A percentile compares a stretch with the other conserved stretches of the same genome.
Evolutionary conservation across 495 filamentous ascomycete genomes (phyloP).

Genomic region (Talaromyces ruber): DNA sequence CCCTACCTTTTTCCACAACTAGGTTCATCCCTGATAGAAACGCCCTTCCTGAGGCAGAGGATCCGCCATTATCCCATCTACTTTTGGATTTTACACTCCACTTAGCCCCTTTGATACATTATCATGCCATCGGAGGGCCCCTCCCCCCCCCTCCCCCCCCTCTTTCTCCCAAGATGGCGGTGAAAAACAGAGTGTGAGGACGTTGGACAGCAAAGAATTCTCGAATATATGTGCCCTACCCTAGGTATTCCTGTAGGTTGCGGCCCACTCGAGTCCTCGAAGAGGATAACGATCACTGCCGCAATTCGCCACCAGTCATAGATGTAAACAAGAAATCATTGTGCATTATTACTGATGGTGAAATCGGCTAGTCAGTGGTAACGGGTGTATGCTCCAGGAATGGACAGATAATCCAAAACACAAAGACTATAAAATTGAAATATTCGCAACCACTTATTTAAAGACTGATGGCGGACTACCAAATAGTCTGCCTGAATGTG

Average conservation of each 20-base stretch:
- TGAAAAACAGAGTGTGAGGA: not conserved
- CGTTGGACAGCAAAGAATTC: constrained; percentile 3
- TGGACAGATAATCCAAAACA: not conserved
- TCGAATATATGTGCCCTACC: not conserved
- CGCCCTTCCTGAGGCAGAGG: not conserved
- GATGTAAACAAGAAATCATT: not conserved
- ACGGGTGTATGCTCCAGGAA: not conserved
- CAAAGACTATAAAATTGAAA: not conserved
- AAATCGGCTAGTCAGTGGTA: not conserved
- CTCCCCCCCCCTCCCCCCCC: not conserved
- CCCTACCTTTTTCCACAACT: not conserved
- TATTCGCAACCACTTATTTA: not conserved
- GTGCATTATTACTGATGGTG: not conserved
- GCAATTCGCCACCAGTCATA: constrained; percentile 9
- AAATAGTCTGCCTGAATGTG: not conserved
- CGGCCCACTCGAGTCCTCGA: not conserved
- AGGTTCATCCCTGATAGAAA: constrained; percentile 6
- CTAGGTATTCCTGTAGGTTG: not conserved
- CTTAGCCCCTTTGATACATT: not conserved
- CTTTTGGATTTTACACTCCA: not conserved
- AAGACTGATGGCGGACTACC: not conserved
- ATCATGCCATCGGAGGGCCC: not conserved
- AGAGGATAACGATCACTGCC: constrained; percentile 9
- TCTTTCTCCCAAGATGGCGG: not conserved
- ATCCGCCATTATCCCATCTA: not conserved